Percentiles rank a stretch among this genome's conserved stretches.
Evolutionary conservation across 2,329 filamentous ascomycete species (phyloP).

Genomic region (Verticillium nonalfalfae): DNA sequence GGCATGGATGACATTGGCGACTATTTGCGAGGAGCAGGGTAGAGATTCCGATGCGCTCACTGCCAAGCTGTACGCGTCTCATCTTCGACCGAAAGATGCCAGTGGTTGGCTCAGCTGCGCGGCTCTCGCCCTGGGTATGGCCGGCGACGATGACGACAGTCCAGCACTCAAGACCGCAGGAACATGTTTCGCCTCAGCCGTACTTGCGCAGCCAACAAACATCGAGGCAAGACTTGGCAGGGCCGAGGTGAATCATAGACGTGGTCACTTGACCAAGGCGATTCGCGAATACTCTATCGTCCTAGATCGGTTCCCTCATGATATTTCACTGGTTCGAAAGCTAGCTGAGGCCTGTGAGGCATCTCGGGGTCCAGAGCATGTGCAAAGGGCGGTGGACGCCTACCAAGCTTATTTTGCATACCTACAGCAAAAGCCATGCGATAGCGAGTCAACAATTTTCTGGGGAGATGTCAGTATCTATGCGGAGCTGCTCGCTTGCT

Average conservation of each 20-base stretch:
- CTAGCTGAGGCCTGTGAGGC: conserved; percentile 52
- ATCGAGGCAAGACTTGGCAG: conserved; percentile 53
- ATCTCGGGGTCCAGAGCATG: conserved; percentile 36
- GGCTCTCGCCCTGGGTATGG: conserved; percentile 46
- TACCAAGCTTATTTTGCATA: conserved; percentile 40
- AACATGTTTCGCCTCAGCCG: conserved; percentile 53
- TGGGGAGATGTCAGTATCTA: conserved; percentile 89
- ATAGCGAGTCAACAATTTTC: conserved; percentile 16
- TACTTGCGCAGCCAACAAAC: conserved; percentile 51
- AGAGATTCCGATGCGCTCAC: conserved; percentile 51
- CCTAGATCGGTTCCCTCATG: conserved; percentile 43
- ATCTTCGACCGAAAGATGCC: conserved; percentile 55
- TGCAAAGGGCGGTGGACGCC: conserved; percentile 36
- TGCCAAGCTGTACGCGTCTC: conserved; percentile 55
- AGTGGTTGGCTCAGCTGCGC: conserved; percentile 54
- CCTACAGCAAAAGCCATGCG: conserved; percentile 18
- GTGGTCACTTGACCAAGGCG: conserved; percentile 46
- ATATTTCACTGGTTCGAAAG: conserved; percentile 48
- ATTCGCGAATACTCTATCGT: conserved; percentile 51
- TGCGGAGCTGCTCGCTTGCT: conserved; percentile 68
- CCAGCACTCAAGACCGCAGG: conserved; percentile 47
- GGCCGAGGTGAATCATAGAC: conserved; percentile 50
- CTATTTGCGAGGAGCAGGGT: conserved; percentile 55
- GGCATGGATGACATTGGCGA: conserved; percentile 57
- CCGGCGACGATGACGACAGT: conserved; percentile 38